Evolutionary conservation across 257 asterid genomes (phyloP).

Genomic region (Lycium ferocissimum): DNA sequence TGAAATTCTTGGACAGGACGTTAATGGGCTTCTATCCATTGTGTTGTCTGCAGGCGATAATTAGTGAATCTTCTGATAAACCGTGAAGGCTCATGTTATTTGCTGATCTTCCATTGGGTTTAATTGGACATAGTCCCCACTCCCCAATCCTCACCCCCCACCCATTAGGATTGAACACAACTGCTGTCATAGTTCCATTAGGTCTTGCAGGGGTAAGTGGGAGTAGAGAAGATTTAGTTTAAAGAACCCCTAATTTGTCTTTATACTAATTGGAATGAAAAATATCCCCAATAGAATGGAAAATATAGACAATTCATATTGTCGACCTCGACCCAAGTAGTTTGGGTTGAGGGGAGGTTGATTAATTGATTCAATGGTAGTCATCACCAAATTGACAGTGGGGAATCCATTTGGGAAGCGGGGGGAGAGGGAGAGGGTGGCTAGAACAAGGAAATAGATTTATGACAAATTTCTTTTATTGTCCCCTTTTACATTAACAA

Average conservation of each 20-base stretch:
- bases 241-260: neutral
- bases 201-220: neutral
- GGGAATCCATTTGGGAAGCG: neutral
- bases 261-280: neutral
- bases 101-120: neutral
- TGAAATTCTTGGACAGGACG: slow-evolving; percentile 30
- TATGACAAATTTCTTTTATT: neutral
- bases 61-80: slow-evolving; percentile 9
- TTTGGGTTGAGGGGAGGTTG: neutral
- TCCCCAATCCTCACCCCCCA: no score
- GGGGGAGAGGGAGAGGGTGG: no score
- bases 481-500: slow-evolving; percentile 1
- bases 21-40: slow-evolving; percentile 24
- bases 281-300: neutral
- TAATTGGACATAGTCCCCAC: neutral
- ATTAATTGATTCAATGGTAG: neutral
- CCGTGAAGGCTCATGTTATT: neutral
- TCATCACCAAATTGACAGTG: neutral
- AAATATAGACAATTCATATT: neutral
- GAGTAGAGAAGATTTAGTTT: neutral
- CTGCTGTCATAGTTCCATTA: neutral
- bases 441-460: neutral
- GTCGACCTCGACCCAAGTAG: neutral
- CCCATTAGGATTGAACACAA: neutral
- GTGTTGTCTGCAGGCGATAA: neutral